These are phyloP conservation scores for Pyrenophora tritici-repentis DNA, from an alignment of 2,329 filamentous ascomycete species.

Conservation along the genomic window DNA sequence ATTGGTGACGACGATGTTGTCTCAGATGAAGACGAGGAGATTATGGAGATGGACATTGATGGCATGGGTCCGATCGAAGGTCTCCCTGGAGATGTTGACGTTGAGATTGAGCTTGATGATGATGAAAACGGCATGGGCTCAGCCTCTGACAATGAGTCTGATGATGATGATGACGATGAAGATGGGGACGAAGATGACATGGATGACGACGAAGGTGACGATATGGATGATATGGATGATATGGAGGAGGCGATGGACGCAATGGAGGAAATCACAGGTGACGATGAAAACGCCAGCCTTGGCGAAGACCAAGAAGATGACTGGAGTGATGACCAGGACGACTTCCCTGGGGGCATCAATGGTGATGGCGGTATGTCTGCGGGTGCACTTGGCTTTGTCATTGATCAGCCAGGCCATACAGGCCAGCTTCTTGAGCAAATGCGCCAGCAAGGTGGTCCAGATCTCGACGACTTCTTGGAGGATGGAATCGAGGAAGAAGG, in stretches of 20 bases:
- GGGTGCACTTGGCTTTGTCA: constrained; percentile 39
- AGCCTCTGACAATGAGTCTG: constrained; percentile 59
- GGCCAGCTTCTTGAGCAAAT: constrained; percentile 43
- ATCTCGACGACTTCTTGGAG: constrained; percentile 59
- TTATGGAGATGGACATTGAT: constrained; percentile 78
- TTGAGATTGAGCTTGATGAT: constrained; percentile 84
- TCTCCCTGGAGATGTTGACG: constrained; percentile 67
- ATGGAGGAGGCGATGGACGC: constrained; percentile 43
- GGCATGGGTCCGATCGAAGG: constrained; percentile 77
- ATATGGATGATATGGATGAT: constrained; percentile 43
- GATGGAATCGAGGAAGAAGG: constrained; percentile 65
- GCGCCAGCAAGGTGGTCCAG: constrained; percentile 50
- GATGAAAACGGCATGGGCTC: constrained; percentile 63
- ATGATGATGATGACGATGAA: constrained; percentile 62
- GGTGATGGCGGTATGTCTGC: constrained; percentile 60
- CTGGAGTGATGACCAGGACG: constrained; percentile 56
- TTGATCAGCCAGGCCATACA: constrained; percentile 37
- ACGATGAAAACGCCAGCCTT: constrained; percentile 55
- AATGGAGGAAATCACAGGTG: constrained; percentile 53
- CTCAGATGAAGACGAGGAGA: constrained; percentile 85
- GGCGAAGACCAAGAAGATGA: constrained; percentile 46
- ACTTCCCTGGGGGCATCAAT: constrained; percentile 51
- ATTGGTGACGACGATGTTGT: constrained; percentile 72
- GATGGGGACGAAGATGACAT: constrained; percentile 55
- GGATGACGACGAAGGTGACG: constrained; percentile 48